Percentiles rank a stretch among this genome's conserved stretches.
Conservation (phyloP, 2,329 filamentous ascomycete species). For the Didymella keratinophila region DNA sequence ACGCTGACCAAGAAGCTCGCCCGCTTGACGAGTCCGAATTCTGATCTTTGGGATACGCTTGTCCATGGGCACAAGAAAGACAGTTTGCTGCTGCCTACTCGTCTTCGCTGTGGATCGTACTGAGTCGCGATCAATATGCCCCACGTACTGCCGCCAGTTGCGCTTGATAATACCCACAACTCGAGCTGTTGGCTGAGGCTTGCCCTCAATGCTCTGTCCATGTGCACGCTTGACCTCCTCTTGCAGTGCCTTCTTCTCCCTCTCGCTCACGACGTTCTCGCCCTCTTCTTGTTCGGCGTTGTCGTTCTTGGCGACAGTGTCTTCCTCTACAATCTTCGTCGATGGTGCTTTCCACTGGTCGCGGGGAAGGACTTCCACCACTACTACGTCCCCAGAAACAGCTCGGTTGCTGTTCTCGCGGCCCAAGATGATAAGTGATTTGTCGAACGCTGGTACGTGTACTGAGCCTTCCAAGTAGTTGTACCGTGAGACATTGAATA, state of each 20-base stretch:
- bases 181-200: constrained; percentile 86
- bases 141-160: constrained; percentile 98
- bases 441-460: constrained; percentile 88
- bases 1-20: constrained; percentile 87
- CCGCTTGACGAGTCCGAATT: constrained; percentile 87
- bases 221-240: constrained; percentile 91
- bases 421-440: constrained; percentile 84
- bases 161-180: constrained; percentile 93
- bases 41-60: constrained; percentile 97
- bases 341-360: constrained; percentile 98
- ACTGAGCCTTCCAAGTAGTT: constrained; percentile 97
- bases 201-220: constrained; percentile 75
- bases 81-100: constrained; percentile 85
- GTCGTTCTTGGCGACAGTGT: constrained; percentile 88
- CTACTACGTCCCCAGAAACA: constrained; percentile 89
- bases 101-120: constrained; percentile 76
- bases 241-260: constrained; percentile 84
- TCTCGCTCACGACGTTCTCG: constrained; percentile 81
- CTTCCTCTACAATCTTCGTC: constrained; percentile 94
- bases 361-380: constrained; percentile 89
- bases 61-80: constrained; percentile 97
- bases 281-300: constrained; percentile 83
- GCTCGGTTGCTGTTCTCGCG: constrained; percentile 96
- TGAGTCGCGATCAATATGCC: constrained; percentile 89
- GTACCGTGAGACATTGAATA: constrained; percentile 96